Evolutionary conservation across 441 rosid genomes (phyloP).

Genomic region (Sinapis alba): DNA sequence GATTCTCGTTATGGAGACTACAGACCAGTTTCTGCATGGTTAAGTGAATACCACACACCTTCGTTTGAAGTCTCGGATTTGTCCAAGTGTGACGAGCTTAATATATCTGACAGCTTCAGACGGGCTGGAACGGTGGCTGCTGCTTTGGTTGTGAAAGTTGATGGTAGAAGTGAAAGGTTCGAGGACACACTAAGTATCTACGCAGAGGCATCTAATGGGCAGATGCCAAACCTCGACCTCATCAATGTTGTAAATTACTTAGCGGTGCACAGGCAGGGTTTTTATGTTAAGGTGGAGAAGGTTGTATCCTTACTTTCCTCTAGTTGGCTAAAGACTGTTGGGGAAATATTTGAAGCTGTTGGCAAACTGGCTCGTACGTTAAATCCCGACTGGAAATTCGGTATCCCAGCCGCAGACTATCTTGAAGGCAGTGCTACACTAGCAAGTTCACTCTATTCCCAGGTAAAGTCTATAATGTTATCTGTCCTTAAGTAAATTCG

Average conservation of each 20-base stretch:
- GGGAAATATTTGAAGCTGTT: constrained; percentile 58
- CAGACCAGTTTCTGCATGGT: constrained; percentile 83
- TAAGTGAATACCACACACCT: constrained; percentile 81
- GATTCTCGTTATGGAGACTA: constrained; percentile 87
- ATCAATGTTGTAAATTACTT: constrained; percentile 87
- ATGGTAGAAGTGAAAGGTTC: constrained; percentile 50
- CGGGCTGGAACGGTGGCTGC: constrained; percentile 96
- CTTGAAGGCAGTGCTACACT: constrained; percentile 85
- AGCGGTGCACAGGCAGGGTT: constrained; percentile 89
- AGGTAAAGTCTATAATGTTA: constrained; percentile 48
- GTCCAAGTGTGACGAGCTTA: constrained; percentile 41
- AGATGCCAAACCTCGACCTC: constrained; percentile 97
- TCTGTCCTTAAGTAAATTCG: neutral
- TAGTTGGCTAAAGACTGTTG: constrained; percentile 60
- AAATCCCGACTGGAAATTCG: constrained; percentile 79
- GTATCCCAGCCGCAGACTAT: constrained; percentile 79
- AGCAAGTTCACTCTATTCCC: constrained; percentile 86
- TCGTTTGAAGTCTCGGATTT: constrained; percentile 49
- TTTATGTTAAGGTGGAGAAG: constrained; percentile 72
- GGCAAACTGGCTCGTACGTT: constrained; percentile 62
- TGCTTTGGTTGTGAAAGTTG: constrained; percentile 84
- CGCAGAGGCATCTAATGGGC: constrained; percentile 97
- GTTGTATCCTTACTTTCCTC: constrained; percentile 58
- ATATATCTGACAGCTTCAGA: constrained; percentile 51
- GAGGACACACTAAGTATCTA: constrained; percentile 71